Evolutionary conservation across 345 rosid genomes (phyloP).

Genomic region (Eucalyptus tenuipes): DNA sequence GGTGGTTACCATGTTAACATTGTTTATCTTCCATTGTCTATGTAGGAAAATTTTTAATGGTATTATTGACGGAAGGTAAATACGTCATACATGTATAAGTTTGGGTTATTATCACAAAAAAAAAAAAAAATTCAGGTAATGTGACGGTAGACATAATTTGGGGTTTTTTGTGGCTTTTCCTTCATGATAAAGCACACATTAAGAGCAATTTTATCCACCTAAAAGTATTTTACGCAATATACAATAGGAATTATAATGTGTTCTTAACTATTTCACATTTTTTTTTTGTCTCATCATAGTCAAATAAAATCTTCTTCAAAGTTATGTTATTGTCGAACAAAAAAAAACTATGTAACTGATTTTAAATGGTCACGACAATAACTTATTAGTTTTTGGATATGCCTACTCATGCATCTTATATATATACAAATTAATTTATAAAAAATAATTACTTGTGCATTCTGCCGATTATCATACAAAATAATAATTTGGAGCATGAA

Average conservation of each 20-base stretch:
- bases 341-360: neutral
- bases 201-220: neutral
- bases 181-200: neutral
- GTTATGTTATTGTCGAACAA: neutral
- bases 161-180: neutral
- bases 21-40: neutral
- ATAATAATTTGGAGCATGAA: neutral
- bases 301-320: neutral
- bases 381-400: neutral
- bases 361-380: neutral
- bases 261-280: neutral
- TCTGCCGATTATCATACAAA: neutral
- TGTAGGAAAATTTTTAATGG: rapidly evolving
- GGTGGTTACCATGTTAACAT: neutral
- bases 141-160: neutral
- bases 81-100: neutral
- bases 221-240: neutral
- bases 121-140: neutral
- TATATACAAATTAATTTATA: neutral
- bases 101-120: neutral
- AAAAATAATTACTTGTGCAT: neutral
- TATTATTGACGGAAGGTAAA: too few relatives aligned
- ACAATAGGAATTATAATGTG: neutral
- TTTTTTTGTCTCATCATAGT: neutral
- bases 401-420: neutral